Percentiles rank a stretch among this genome's conserved stretches.
Evolutionary conservation across 768 basidiomycete species (phyloP).

Genomic region (Russula sp.): DNA sequence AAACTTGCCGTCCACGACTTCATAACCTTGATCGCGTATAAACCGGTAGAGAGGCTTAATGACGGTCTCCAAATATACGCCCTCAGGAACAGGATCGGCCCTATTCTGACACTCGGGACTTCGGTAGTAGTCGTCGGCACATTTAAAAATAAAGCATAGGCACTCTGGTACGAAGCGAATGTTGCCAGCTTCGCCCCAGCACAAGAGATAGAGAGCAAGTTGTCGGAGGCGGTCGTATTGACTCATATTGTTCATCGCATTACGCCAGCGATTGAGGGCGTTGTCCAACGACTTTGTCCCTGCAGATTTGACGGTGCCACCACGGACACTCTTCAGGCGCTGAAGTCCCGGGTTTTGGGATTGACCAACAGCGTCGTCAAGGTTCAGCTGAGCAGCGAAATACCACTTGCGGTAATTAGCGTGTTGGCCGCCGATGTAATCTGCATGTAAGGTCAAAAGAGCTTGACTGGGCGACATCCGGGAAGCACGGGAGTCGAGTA

Average conservation of each 20-base stretch:
- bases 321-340: slow-evolving; percentile 79
- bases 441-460: slow-evolving; percentile 92
- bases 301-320: slow-evolving; percentile 44
- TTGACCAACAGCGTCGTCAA: slow-evolving; percentile 97
- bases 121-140: slow-evolving; percentile 99
- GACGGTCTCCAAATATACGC: slow-evolving; percentile 84
- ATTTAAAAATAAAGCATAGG: slow-evolving; percentile 99
- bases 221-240: slow-evolving; percentile 97
- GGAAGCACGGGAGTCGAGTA: slow-evolving; percentile 95
- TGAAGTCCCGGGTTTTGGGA: slow-evolving; percentile 90
- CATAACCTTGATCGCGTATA: slow-evolving; percentile 96
- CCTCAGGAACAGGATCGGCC: slow-evolving; percentile 89
- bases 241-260: slow-evolving; percentile 99
- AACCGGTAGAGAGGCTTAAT: slow-evolving; percentile 94
- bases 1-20: slow-evolving; percentile 91
- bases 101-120: slow-evolving; percentile 96
- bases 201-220: slow-evolving; percentile 90
- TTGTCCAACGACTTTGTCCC: slow-evolving; percentile 83
- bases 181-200: slow-evolving; percentile 98
- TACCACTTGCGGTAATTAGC: slow-evolving; percentile 99
- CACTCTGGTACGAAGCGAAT: slow-evolving; percentile 96
- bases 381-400: slow-evolving; percentile 97
- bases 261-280: slow-evolving; percentile 92
- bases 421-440: slow-evolving; percentile 97
- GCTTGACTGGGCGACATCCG: slow-evolving; percentile 97